These are phyloP conservation scores for Yarrowia divulgata DNA, from an alignment of 805 yeast species.

Conservation along the genomic window DNA sequence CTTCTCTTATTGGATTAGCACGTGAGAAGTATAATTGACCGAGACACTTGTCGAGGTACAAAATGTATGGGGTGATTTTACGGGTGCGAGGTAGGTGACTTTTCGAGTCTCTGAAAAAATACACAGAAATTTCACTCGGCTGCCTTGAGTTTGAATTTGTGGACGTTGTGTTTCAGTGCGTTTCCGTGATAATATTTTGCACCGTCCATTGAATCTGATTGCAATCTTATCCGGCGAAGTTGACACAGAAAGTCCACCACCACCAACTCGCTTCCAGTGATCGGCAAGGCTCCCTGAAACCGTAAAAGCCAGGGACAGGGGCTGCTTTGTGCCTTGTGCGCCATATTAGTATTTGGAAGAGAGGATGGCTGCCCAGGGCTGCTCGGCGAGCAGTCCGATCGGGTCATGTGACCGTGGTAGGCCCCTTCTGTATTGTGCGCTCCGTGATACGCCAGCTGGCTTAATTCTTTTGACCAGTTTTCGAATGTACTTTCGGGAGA, in stretches of 20 bases:
- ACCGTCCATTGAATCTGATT: not conserved
- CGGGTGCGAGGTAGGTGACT: not conserved
- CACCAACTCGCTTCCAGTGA: not conserved
- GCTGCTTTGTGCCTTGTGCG: not conserved
- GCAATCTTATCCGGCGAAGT: not conserved
- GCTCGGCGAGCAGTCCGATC: not conserved
- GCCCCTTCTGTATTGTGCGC: too few relatives aligned
- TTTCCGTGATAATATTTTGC: not conserved
- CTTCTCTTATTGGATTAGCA: slow-evolving; percentile 17
- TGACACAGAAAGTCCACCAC: not conserved
- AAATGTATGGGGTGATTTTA: not conserved
- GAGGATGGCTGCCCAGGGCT: slow-evolving; percentile 1
- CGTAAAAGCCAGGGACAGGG: slow-evolving; percentile 7
- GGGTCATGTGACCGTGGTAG: too few relatives aligned
- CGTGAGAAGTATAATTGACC: slow-evolving; percentile 22
- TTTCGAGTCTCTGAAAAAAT: too few relatives aligned
- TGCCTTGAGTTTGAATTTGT: not conserved
- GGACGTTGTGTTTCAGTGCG: not conserved
- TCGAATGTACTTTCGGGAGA: not conserved
- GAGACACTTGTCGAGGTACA: not conserved
- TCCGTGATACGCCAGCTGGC: too few relatives aligned
- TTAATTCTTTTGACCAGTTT: too few relatives aligned
- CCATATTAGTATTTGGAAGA: too few relatives aligned
- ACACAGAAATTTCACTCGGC: too few relatives aligned
- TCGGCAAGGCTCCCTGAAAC: slow-evolving; percentile 25